phyloP scores from a whole-genome alignment of 192 early-diverging fungal genomes.

The Backusella westeae region DNA sequence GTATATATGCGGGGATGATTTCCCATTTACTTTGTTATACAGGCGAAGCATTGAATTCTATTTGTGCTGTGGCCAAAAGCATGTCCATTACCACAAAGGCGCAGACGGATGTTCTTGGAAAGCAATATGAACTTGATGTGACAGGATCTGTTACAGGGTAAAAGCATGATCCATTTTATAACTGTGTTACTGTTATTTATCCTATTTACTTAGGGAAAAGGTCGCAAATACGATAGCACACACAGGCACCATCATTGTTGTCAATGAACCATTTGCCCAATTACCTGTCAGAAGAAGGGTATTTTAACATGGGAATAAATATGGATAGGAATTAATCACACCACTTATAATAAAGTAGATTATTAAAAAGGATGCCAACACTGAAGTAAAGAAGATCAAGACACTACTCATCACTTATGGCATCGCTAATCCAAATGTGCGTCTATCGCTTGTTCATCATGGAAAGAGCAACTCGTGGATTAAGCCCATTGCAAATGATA shows the following conservation, averaged over 20 bases:
- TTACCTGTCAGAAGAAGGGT: slow-evolving; percentile 42
- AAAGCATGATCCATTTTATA: not conserved
- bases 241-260: slow-evolving; percentile 33
- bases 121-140: slow-evolving; percentile 29
- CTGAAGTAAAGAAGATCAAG: slow-evolving; percentile 21
- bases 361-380: slow-evolving; percentile 22
- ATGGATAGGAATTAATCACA: not conserved
- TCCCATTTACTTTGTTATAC: not conserved
- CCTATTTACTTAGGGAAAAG: slow-evolving; percentile 15
- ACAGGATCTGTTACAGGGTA: slow-evolving; percentile 32
- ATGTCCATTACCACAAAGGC: slow-evolving; percentile 34
- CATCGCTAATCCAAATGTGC: slow-evolving; percentile 29
- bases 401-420: slow-evolving; percentile 25
- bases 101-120: slow-evolving; percentile 29
- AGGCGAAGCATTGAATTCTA: slow-evolving; percentile 42
- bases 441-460: slow-evolving; percentile 22
- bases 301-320: not conserved
- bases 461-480: slow-evolving; percentile 14
- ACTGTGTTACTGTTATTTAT: not conserved
- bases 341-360: not conserved
- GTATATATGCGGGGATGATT: too few species aligned
- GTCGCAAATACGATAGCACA: not conserved
- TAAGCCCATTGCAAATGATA: slow-evolving; percentile 21
- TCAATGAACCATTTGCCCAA: slow-evolving; percentile 30
- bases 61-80: slow-evolving; percentile 33